These are phyloP conservation scores for Bipolaris gigantea DNA, from an alignment of 2,329 filamentous ascomycete genomes.

Conservation along the genomic window DNA sequence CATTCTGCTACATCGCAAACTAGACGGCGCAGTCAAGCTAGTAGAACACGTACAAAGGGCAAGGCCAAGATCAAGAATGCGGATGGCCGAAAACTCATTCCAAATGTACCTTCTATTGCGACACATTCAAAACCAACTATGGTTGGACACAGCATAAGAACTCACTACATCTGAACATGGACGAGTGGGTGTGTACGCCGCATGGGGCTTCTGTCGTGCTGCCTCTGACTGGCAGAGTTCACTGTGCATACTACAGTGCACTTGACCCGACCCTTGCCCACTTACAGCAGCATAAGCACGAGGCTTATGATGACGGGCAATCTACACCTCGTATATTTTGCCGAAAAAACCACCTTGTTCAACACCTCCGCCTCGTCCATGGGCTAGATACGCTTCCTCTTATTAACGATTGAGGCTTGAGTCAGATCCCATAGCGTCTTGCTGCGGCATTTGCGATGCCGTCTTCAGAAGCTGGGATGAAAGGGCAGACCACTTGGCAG, in stretches of 20 bases:
- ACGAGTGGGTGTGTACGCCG: slow-evolving; percentile 55
- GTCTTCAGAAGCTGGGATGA: slow-evolving; percentile 51
- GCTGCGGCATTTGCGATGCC: slow-evolving; percentile 54
- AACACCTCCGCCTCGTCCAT: slow-evolving; percentile 61
- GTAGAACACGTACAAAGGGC: slow-evolving; percentile 8
- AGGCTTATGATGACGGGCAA: slow-evolving; percentile 64
- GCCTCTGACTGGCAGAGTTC: slow-evolving; percentile 55
- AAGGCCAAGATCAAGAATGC: slow-evolving; percentile 11
- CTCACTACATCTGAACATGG: slow-evolving; percentile 30
- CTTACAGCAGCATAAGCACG: slow-evolving; percentile 60
- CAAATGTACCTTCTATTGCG: slow-evolving; percentile 38
- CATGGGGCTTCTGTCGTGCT: slow-evolving; percentile 57
- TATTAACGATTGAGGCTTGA: slow-evolving; percentile 64
- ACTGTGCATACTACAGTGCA: slow-evolving; percentile 60
- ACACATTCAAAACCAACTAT: slow-evolving; percentile 35
- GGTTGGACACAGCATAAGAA: slow-evolving; percentile 37
- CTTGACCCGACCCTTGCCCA: slow-evolving; percentile 57
- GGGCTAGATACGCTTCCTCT: slow-evolving; percentile 59
- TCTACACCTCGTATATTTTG: slow-evolving; percentile 62
- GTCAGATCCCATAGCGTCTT: slow-evolving; percentile 52
- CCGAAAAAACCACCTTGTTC: slow-evolving; percentile 62
- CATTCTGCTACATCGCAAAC: slow-evolving; percentile 45
- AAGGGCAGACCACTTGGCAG: slow-evolving; percentile 53
- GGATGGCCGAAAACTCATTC: slow-evolving; percentile 19
- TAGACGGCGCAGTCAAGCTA: slow-evolving; percentile 41